Percentiles rank a stretch among this genome's conserved stretches.
phyloP scores from a whole-genome alignment of 306 rosid species.

The barrel medic (Medicago truncatula) region DNA sequence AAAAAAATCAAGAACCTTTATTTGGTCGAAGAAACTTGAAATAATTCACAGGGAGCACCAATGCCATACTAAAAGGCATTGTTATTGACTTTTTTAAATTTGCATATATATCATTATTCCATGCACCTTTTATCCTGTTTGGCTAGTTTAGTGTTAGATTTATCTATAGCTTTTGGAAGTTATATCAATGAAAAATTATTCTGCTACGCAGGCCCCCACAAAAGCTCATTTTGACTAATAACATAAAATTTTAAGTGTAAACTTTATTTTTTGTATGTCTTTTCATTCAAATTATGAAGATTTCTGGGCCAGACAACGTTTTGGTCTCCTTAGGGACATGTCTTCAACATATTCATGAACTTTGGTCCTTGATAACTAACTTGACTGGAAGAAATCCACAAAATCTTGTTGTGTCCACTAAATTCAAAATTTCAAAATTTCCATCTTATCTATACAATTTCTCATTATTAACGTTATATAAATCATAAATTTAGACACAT shows the following conservation, averaged over 20 bases:
- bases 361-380: constrained; percentile 42
- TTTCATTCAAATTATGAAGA: constrained; percentile 45
- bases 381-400: constrained; percentile 12
- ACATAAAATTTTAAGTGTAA: neutral
- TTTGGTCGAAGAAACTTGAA: constrained; percentile 37
- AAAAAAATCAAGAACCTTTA: constrained; percentile 22
- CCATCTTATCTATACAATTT: too few species aligned
- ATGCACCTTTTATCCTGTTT: constrained; percentile 41
- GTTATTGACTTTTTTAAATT: constrained; percentile 49
- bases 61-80: constrained; percentile 32
- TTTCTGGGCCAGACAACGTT: constrained; percentile 54
- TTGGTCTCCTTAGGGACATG: constrained; percentile 44
- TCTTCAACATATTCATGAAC: constrained; percentile 36
- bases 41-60: too few species aligned
- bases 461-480: too few species aligned
- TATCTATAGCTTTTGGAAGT: constrained; percentile 54
- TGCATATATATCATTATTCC: constrained; percentile 50
- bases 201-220: constrained; percentile 44
- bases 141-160: constrained; percentile 43
- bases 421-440: too few species aligned
- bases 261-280: constrained; percentile 30
- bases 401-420: neutral
- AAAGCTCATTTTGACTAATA: constrained; percentile 54
- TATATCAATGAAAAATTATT: constrained; percentile 49
- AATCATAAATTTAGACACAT: too few species aligned